phyloP scores from a whole-genome alignment of 306 rosid genomes.

The Trichosanthes cucumerina region DNA sequence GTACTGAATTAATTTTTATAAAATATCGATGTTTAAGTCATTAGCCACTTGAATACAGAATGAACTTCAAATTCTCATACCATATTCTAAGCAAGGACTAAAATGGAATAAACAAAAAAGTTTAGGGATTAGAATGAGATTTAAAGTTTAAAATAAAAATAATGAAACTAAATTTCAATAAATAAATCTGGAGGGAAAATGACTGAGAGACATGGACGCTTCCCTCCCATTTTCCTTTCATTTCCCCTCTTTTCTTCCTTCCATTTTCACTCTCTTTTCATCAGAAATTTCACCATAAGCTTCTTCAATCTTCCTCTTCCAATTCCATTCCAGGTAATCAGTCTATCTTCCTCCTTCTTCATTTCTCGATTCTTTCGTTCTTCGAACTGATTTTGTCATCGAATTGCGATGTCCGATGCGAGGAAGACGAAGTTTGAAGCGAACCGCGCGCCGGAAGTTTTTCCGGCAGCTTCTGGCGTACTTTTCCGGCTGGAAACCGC shows the following conservation, averaged over 20 bases:
- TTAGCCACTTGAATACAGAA: too few relatives aligned
- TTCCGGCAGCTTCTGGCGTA: background rate
- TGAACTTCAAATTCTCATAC: too few relatives aligned
- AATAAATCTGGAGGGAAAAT: conserved; percentile 5
- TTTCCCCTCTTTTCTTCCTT: background rate
- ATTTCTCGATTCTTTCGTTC: background rate
- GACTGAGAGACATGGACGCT: background rate
- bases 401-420: background rate
- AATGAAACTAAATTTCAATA: background rate
- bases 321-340: background rate
- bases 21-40: too few relatives aligned
- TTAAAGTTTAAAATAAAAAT: too few relatives aligned
- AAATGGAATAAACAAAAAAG: too few relatives aligned
- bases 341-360: background rate
- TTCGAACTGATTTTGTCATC: background rate
- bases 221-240: conserved; percentile 3
- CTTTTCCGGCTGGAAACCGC: background rate
- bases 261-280: background rate
- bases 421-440: background rate
- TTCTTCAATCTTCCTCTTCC: background rate
- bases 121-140: background rate
- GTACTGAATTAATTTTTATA: too few relatives aligned
- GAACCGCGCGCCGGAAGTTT: background rate
- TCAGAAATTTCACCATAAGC: background rate
- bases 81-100: too few relatives aligned